Evolutionary conservation across 2,329 filamentous ascomycete species (phyloP).

Genomic region (Alternaria brassicae): DNA sequence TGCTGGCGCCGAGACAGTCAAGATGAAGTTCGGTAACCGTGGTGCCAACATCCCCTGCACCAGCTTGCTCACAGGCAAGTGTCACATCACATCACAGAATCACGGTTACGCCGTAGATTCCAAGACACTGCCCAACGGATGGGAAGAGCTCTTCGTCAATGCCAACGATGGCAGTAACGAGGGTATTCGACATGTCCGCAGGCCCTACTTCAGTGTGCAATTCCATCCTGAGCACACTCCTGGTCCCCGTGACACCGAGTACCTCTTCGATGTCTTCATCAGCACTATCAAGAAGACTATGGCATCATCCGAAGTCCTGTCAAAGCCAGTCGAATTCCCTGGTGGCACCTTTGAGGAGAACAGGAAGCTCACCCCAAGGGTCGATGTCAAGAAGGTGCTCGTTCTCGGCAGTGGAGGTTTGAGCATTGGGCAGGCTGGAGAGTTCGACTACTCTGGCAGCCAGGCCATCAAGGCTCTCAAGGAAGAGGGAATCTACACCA

Average conservation of each 20-base stretch:
- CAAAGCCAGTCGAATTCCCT: constrained; percentile 81
- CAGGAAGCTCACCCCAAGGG: constrained; percentile 74
- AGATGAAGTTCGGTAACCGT: constrained; percentile 99
- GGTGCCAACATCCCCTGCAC: constrained; percentile 99
- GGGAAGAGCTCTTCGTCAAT: constrained; percentile 96
- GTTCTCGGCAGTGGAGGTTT: constrained; percentile 93
- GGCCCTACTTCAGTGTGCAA: constrained; percentile 98
- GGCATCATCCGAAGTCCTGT: constrained; percentile 70
- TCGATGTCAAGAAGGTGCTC: constrained; percentile 91
- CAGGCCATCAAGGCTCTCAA: constrained; percentile 99
- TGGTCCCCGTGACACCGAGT: constrained; percentile 93
- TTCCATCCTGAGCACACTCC: constrained; percentile 98
- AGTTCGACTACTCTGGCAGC: constrained; percentile 98
- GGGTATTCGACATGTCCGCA: constrained; percentile 85
- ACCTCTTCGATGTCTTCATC: constrained; percentile 96
- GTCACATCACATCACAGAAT: constrained; percentile 99
- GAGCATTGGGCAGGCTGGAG: constrained; percentile 96
- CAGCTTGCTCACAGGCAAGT: constrained; percentile 92
- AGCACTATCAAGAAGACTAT: constrained; percentile 78
- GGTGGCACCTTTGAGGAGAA: constrained; percentile 84
- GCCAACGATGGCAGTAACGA: constrained; percentile 98
- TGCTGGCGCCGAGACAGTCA: constrained; percentile 81
- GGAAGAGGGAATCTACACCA: constrained; percentile 96
- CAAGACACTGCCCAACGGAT: constrained; percentile 74
- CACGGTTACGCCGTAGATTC: constrained; percentile 95